Evolutionary conservation across 2,329 filamentous ascomycete species (phyloP), one percentile per base, ranked within the genome.

Genomic region (Aspergillus tanneri): DNA sequence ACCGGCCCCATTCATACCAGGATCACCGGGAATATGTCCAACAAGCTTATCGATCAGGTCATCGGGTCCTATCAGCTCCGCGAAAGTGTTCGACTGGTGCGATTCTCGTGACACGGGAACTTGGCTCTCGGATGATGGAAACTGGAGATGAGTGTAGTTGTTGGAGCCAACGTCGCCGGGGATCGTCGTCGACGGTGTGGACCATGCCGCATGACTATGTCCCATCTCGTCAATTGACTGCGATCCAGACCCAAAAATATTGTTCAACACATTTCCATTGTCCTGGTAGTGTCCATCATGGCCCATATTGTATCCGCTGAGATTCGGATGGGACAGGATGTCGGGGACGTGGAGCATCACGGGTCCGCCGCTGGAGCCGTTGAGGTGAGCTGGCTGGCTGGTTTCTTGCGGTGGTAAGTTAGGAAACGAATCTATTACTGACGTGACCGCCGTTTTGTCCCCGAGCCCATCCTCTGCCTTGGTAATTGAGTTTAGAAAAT

Each of bases 11-110:
- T 70, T 64, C 57, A 71, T 62, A 42, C 59, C 56, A 27, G 60
- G 55, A 47, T 63, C 66, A 23, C 57, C 58, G 27, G 67, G 54
- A 45, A 70, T 63, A 14, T 64, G 61, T 21, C 67, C 64, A 25
- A 70, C 67, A 23, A 70, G 48, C 52, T 69, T 70, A 39, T 68
- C 65, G 52, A 69, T 67, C 50, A 70, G 53, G 43, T 70, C 66
- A 32, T 70, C 68, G 0, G 65, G 57, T 8, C 65, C 57, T 45
- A 68, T 47, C 18, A 70, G 52, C 2, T 59, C 61, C 39, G 70
- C 68, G 10, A 69, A 63, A 9, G 63, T 56, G 44, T 59, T 65
- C 25, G 50, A 42, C 38, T 63, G 66, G 30, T 68, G 63, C 21
- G 63, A 52, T 47, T 69, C 68, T 9, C 68, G 64, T 18, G 66